phyloP scores from a whole-genome alignment of 306 rosid species.

The Crotalaria pallida region DNA sequence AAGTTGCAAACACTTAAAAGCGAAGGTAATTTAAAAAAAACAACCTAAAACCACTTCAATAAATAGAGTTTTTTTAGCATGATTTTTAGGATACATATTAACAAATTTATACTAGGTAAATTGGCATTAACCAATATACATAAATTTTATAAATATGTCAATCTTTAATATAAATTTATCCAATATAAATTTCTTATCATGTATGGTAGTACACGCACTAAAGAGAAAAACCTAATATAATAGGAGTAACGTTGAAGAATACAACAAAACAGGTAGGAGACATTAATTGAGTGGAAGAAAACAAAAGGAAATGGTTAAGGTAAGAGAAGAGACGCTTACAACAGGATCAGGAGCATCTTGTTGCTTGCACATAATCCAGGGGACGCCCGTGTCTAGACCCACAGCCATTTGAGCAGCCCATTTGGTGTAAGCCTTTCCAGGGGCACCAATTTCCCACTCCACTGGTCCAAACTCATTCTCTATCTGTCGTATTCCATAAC shows the following conservation, averaged over 20 bases:
- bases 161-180: too few species aligned
- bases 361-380: slow-evolving; percentile 99
- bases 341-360: slow-evolving; percentile 93
- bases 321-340: slow-evolving; percentile 39
- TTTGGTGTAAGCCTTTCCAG: slow-evolving; percentile 79
- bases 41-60: slow-evolving; percentile 10
- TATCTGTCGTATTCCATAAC: slow-evolving; percentile 46
- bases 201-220: too few species aligned
- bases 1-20: too few species aligned
- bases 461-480: slow-evolving; percentile 94
- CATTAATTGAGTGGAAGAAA: slow-evolving; percentile 9
- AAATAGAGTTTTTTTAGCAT: too few species aligned
- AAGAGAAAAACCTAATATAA: too few species aligned
- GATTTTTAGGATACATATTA: too few species aligned
- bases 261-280: slow-evolving; percentile 32
- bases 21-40: too few species aligned
- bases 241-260: too few species aligned
- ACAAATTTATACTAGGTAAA: too few species aligned
- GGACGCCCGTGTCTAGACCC: slow-evolving; percentile 77
- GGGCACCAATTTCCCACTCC: slow-evolving; percentile 83
- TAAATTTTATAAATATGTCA: too few species aligned
- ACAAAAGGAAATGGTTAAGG: not conserved
- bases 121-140: too few species aligned
- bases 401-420: slow-evolving; percentile 98
- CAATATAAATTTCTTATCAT: too few species aligned